These are phyloP conservation scores for Penicillium taxi DNA, from an alignment of 495 filamentous ascomycete genomes.

Conservation along the genomic window DNA sequence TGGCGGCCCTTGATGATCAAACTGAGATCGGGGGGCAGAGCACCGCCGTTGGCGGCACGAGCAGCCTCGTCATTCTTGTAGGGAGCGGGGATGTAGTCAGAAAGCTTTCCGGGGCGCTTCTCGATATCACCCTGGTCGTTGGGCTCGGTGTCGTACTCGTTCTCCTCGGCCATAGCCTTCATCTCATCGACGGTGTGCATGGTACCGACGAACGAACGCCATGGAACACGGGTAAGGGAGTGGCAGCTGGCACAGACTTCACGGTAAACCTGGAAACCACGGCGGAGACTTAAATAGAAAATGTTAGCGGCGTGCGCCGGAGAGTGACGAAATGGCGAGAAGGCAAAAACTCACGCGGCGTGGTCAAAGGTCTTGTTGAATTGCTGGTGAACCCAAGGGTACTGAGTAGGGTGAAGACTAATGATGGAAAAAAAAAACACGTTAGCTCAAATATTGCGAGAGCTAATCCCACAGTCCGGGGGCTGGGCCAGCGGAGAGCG, in stretches of 20 bases:
- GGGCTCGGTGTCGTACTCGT: constrained; percentile 97
- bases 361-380: constrained; percentile 95
- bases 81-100: constrained; percentile 88
- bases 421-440: neutral
- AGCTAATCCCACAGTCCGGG: constrained; percentile 20
- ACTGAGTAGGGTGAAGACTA: constrained; percentile 83
- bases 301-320: constrained; percentile 24
- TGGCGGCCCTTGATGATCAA: constrained; percentile 97
- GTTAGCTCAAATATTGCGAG: constrained; percentile 11
- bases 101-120: constrained; percentile 96
- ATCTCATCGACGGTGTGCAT: constrained; percentile 94
- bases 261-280: constrained; percentile 99
- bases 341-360: constrained; percentile 61
- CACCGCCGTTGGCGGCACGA: constrained; percentile 95
- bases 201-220: constrained; percentile 83
- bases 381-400: constrained; percentile 91
- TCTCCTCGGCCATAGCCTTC: constrained; percentile 93
- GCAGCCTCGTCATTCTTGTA: constrained; percentile 99
- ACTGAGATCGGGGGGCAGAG: constrained; percentile 92
- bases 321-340: constrained; percentile 3
- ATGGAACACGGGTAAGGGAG: constrained; percentile 89
- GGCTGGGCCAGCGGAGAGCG: constrained; percentile 25
- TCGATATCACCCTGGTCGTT: constrained; percentile 97
- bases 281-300: constrained; percentile 63
- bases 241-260: constrained; percentile 98